phyloP scores from a whole-genome alignment of 805 yeast genomes.

The Ogataea haglerorum region DNA sequence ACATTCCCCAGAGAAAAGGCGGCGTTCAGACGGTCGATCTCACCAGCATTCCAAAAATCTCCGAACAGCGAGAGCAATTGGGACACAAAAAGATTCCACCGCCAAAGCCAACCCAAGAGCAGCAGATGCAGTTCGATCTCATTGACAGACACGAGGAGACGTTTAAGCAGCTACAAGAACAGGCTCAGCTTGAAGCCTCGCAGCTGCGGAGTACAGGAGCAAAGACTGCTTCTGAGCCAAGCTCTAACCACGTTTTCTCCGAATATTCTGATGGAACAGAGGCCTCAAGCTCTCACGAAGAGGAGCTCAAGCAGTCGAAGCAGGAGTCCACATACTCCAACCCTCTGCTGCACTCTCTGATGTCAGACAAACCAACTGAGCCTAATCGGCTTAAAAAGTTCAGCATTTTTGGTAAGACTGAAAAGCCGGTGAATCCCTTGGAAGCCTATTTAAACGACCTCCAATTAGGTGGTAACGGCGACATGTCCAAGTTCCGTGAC shows the following conservation, averaged over 20 bases:
- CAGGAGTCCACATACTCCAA: constrained; percentile 21
- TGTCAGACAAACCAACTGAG: constrained; percentile 20
- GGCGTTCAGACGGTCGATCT: constrained; percentile 12
- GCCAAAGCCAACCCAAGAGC: constrained; percentile 26
- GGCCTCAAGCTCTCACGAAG: constrained; percentile 24
- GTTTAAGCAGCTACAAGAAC: constrained; percentile 27
- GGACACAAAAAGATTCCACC: constrained; percentile 25
- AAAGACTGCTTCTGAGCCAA: constrained; percentile 24
- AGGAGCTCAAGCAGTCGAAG: constrained; percentile 9
- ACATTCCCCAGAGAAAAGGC: constrained; percentile 5
- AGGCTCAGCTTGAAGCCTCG: constrained; percentile 26
- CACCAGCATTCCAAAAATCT: constrained; percentile 18
- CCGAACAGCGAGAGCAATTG: constrained; percentile 13
- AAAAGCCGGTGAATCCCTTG: constrained; percentile 42
- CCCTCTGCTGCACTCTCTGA: constrained; percentile 19
- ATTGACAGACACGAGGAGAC: constrained; percentile 31
- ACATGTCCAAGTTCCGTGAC: constrained; percentile 36
- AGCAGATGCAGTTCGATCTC: constrained; percentile 26
- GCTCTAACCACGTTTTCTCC: constrained; percentile 29
- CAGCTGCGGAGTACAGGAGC: constrained; percentile 4
- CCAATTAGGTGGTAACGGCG: constrained; percentile 41
- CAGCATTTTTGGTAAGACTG: constrained; percentile 13
- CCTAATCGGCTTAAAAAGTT: constrained; percentile 16
- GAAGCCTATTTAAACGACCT: constrained; percentile 50
- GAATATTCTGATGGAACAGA: constrained; percentile 32